Evolutionary conservation across 352 stramenopile species (phyloP).

Genomic region (Phytophthora fragariae): DNA sequence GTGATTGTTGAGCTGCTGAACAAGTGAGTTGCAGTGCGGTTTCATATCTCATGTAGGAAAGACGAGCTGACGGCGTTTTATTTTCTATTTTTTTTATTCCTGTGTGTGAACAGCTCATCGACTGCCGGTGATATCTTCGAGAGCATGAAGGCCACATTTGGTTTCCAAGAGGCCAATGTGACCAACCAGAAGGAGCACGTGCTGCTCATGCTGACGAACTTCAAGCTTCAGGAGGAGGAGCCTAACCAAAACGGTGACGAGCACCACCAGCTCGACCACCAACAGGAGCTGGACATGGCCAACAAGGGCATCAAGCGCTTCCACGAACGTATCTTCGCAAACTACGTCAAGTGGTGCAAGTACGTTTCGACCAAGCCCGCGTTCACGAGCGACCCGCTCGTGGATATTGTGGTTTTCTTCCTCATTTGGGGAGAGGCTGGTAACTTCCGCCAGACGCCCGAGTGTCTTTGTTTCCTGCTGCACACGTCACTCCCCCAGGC

Average conservation of each 20-base stretch:
- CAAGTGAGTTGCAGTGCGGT: slow-evolving; percentile 37
- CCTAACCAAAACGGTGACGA: slow-evolving; percentile 35
- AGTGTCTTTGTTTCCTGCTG: slow-evolving; percentile 83
- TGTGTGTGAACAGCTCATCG: slow-evolving; percentile 48
- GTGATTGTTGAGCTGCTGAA: slow-evolving; percentile 60
- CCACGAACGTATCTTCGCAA: slow-evolving; percentile 78
- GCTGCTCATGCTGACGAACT: slow-evolving; percentile 83
- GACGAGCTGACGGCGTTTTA: slow-evolving; percentile 2
- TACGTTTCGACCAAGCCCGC: slow-evolving; percentile 83
- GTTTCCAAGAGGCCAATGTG: slow-evolving; percentile 94
- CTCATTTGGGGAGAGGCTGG: slow-evolving; percentile 87
- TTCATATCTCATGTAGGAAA: not conserved
- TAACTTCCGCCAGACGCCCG: slow-evolving; percentile 86
- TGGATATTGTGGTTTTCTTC: slow-evolving; percentile 87
- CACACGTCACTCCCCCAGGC: slow-evolving; percentile 82
- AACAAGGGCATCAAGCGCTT: slow-evolving; percentile 84
- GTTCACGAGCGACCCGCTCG: slow-evolving; percentile 80
- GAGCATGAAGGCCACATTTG: slow-evolving; percentile 95
- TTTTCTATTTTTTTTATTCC: not conserved
- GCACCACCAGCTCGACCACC: slow-evolving; percentile 62
- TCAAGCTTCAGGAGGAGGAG: slow-evolving; percentile 77
- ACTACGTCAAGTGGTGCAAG: slow-evolving; percentile 92
- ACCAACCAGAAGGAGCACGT: slow-evolving; percentile 85
- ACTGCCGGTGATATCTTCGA: slow-evolving; percentile 87
- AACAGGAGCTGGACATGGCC: slow-evolving; percentile 75